Conservation (phyloP, 1,139 yeast genomes). For the Candida dubliniensis region DNA sequence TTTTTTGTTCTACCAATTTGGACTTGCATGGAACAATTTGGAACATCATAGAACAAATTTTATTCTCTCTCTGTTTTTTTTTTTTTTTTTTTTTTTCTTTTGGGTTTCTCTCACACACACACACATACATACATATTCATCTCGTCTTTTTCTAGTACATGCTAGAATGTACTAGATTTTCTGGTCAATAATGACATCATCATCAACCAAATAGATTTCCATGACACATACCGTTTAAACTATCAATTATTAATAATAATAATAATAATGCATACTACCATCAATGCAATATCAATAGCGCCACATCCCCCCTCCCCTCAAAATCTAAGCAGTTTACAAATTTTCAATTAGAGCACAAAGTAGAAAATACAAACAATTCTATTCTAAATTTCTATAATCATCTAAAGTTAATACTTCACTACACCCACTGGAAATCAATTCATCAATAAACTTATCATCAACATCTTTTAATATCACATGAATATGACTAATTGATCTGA, state of each 20-base stretch:
- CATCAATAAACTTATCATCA: conserved; percentile 20
- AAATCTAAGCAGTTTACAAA: no score
- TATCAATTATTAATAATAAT: no score
- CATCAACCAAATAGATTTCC: no score
- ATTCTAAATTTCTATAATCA: conserved; percentile 16
- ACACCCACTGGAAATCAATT: conserved; percentile 18
- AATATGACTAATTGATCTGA: conserved; percentile 56
- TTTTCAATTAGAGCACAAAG: no score
- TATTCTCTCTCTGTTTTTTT: not conserved
- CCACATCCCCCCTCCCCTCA: no score
- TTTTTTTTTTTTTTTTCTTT: conserved; percentile 2
- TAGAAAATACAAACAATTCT: not conserved
- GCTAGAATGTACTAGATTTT: not conserved
- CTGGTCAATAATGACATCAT: no score
- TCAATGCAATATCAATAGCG: no score
- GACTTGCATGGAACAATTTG: conserved; percentile 7
- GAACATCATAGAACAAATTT: conserved; percentile 7
- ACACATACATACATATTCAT: not conserved
- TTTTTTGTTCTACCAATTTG: conserved; percentile 1
- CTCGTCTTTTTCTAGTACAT: not conserved
- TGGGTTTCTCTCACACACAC: not conserved
- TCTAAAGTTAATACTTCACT: conserved; percentile 23
- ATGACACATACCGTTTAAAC: no score
- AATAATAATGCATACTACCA: no score
- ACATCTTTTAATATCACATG: conserved; percentile 52